Evolutionary conservation across 257 asterid genomes (phyloP).

Genomic region (Eustoma russellianum): DNA sequence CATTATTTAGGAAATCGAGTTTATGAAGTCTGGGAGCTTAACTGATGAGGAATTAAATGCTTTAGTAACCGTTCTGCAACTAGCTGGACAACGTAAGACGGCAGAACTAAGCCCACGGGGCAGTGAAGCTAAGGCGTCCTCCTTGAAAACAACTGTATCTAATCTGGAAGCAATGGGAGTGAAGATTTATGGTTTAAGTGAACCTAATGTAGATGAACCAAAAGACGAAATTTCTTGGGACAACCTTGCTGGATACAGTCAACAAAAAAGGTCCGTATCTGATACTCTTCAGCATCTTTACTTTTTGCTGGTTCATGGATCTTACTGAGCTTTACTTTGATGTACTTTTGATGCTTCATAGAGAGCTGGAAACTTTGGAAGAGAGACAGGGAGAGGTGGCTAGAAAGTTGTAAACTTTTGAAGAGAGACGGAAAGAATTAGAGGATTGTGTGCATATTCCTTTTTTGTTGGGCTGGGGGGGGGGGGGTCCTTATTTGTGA

Average conservation of each 20-base stretch:
- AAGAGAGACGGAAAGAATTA: too few species aligned
- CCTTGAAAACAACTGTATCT: conserved; percentile 49
- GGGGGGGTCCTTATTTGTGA: too few species aligned
- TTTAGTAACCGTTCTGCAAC: conserved; percentile 51
- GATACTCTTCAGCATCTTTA: too few species aligned
- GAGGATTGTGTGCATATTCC: too few species aligned
- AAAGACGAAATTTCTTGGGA: conserved; percentile 74
- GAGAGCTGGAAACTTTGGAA: too few species aligned
- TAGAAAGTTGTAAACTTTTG: too few species aligned
- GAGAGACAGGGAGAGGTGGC: too few species aligned
- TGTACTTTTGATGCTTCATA: too few species aligned
- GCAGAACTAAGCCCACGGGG: conserved; percentile 31
- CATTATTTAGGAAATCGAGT: conserved; percentile 69
- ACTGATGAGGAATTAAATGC: conserved; percentile 82
- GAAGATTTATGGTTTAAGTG: conserved; percentile 62
- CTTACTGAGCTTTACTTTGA: not conserved
- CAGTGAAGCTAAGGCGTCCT: conserved; percentile 28
- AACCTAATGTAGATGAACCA: conserved; percentile 29
- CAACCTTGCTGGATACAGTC: conserved; percentile 82
- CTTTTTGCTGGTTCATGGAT: not conserved
- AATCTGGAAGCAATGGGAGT: conserved; percentile 83
- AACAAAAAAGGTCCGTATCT: conserved; percentile 60
- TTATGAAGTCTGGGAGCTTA: conserved; percentile 74
- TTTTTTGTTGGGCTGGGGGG: too few species aligned
- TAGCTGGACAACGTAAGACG: conserved; percentile 54